These are phyloP conservation scores for Phytopythium mirpurense DNA, from an alignment of 352 stramenopile genomes.

Conservation along the genomic window DNA sequence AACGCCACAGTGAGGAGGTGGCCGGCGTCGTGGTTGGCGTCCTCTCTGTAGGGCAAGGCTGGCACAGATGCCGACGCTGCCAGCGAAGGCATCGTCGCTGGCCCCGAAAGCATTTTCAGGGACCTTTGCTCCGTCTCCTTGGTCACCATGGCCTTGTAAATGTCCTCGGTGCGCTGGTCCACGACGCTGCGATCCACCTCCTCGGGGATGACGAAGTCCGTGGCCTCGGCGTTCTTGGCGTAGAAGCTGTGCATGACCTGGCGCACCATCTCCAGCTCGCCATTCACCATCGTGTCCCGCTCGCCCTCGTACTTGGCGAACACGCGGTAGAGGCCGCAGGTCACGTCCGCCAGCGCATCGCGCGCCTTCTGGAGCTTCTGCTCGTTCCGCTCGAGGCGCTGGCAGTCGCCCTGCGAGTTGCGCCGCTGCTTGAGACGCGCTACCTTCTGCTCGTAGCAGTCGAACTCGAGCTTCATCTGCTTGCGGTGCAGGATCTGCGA, in stretches of 20 bases:
- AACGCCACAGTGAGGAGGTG: not conserved
- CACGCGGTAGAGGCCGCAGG: constrained; percentile 61
- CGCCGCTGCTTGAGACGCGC: constrained; percentile 22
- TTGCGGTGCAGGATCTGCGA: constrained; percentile 70
- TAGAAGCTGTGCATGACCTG: constrained; percentile 82
- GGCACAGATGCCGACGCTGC: not conserved
- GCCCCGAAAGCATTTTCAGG: constrained; percentile 15
- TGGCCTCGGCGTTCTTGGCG: constrained; percentile 63
- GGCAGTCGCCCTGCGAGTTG: constrained; percentile 7
- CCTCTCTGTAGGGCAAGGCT: not conserved
- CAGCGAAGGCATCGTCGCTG: not conserved
- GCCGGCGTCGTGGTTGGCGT: not conserved
- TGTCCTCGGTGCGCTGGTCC: constrained; percentile 43
- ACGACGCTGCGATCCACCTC: constrained; percentile 45
- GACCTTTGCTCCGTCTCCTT: constrained; percentile 38
- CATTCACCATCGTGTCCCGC: constrained; percentile 68
- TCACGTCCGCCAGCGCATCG: constrained; percentile 39
- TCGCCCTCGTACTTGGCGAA: constrained; percentile 79
- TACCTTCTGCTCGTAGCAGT: constrained; percentile 62
- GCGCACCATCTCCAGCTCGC: constrained; percentile 75
- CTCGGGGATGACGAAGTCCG: constrained; percentile 53
- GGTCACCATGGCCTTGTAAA: constrained; percentile 56
- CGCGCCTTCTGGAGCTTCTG: constrained; percentile 44
- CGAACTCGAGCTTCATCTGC: constrained; percentile 63
- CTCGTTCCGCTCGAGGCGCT: constrained; percentile 53